Conservation (phyloP, 345 rosid species). For the Pelargonium nanum region DNA sequence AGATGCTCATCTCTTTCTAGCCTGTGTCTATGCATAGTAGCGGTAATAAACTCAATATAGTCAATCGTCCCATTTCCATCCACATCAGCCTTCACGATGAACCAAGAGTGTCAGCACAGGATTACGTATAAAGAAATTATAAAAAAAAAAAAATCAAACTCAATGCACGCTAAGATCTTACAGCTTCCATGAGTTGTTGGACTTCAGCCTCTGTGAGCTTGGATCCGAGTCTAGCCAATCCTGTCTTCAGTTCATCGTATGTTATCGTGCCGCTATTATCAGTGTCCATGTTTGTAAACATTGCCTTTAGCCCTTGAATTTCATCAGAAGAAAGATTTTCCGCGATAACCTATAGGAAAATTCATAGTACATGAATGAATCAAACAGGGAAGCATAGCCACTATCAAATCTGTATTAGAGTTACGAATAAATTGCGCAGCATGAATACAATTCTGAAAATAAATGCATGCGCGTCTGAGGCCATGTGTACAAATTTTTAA, state of each 20-base stretch:
- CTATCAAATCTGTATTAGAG: background rate
- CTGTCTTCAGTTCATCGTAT: slow-evolving; percentile 29
- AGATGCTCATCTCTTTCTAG: slow-evolving; percentile 70
- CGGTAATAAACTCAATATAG: slow-evolving; percentile 27
- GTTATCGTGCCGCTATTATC: slow-evolving; percentile 40
- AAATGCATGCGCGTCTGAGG: too few species aligned
- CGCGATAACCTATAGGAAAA: slow-evolving; percentile 25
- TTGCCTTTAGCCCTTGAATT: slow-evolving; percentile 30
- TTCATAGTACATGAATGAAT: background rate
- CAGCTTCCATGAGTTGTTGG: slow-evolving; percentile 38
- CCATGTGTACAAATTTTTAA: background rate
- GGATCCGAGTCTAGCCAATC: slow-evolving; percentile 35
- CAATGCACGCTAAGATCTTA: slow-evolving; percentile 14
- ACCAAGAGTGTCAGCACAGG: background rate
- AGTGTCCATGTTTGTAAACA: slow-evolving; percentile 31
- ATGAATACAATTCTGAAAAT: too few species aligned
- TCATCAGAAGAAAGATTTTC: slow-evolving; percentile 30
- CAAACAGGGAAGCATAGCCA: background rate
- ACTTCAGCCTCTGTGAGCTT: slow-evolving; percentile 35
- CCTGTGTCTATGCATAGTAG: slow-evolving; percentile 35
- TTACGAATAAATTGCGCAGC: too few species aligned
- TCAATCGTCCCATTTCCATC: slow-evolving; percentile 34
- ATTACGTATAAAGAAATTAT: background rate
- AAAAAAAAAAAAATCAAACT: background rate
- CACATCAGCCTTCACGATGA: slow-evolving; percentile 22